phyloP scores from a whole-genome alignment of 1,284 basidiomycete genomes.

The Cutaneotrichosporon mucoides region DNA sequence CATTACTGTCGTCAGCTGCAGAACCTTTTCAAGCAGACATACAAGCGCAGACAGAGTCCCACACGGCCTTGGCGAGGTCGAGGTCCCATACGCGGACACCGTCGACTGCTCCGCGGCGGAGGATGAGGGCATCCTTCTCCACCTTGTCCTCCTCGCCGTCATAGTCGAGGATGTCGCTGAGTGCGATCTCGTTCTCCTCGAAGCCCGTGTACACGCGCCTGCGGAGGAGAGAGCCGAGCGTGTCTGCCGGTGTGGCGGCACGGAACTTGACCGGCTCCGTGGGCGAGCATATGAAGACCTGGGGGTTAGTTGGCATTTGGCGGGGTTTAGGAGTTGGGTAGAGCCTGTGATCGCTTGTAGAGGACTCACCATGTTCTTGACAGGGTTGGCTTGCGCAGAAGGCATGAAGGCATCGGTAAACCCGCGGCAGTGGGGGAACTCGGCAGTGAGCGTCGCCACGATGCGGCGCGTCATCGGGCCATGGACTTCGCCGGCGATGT shows the following conservation, averaged over 20 bases:
- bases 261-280: constrained; percentile 62
- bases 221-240: constrained; percentile 32
- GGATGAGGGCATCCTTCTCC: neutral
- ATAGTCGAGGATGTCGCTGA: constrained; percentile 25
- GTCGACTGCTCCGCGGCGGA: constrained; percentile 15
- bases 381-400: constrained; percentile 55
- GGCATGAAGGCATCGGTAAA: constrained; percentile 61
- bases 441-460: constrained; percentile 60
- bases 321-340: too few species aligned
- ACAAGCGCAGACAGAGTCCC: constrained; percentile 1
- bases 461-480: constrained; percentile 65
- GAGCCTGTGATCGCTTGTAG: too few species aligned
- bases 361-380: constrained; percentile 67
- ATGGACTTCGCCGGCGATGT: constrained; percentile 64
- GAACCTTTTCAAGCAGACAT: neutral
- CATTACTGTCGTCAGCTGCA: constrained; percentile 26
- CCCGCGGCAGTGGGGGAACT: constrained; percentile 70
- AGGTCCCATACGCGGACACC: constrained; percentile 26
- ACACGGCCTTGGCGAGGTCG: neutral
- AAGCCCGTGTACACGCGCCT: constrained; percentile 35
- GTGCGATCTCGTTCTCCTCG: constrained; percentile 28
- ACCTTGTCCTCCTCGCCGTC: neutral
- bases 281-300: constrained; percentile 6
- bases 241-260: constrained; percentile 44
- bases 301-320: too few species aligned